A percentile compares a stretch with the other conserved stretches of the same genome.
Evolutionary conservation across 208 protist genomes (phyloP).

Genomic region (Wallacemonas rigidus): DNA sequence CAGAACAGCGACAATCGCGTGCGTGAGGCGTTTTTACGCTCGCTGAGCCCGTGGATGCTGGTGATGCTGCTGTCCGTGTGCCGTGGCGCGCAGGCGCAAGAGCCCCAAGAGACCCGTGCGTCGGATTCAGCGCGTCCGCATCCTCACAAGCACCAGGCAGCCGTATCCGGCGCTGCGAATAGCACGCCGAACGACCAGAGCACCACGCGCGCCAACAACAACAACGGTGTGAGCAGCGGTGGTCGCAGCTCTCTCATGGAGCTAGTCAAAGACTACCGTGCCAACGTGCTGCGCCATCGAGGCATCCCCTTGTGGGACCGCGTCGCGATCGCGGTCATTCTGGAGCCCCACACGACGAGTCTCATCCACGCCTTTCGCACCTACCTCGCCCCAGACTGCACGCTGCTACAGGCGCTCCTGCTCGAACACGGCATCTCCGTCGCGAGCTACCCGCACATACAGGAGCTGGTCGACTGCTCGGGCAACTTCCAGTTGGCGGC

Average conservation of each 20-base stretch:
- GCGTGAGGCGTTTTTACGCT: slow-evolving; percentile 51
- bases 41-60: slow-evolving; percentile 74
- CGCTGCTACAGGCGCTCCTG: slow-evolving; percentile 55
- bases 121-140: too few relatives aligned
- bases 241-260: slow-evolving; percentile 1
- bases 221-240: background rate
- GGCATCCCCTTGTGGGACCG: slow-evolving; percentile 74
- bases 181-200: too few relatives aligned
- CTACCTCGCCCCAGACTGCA: slow-evolving; percentile 46
- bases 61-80: slow-evolving; percentile 57
- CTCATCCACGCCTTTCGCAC: slow-evolving; percentile 39
- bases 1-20: slow-evolving; percentile 40
- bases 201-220: too few relatives aligned
- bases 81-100: slow-evolving; percentile 9
- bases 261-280: slow-evolving; percentile 1
- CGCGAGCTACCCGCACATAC: slow-evolving; percentile 63
- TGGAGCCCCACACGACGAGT: slow-evolving; percentile 40
- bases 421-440: slow-evolving; percentile 60
- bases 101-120: background rate
- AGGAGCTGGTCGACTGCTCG: slow-evolving; percentile 78
- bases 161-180: too few relatives aligned
- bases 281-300: slow-evolving; percentile 27
- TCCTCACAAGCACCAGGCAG: too few relatives aligned
- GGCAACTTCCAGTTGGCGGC: slow-evolving; percentile 85
- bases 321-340: slow-evolving; percentile 64